phyloP scores from a whole-genome alignment of 805 yeast genomes.

The Blastobotrys terrestris region DNA sequence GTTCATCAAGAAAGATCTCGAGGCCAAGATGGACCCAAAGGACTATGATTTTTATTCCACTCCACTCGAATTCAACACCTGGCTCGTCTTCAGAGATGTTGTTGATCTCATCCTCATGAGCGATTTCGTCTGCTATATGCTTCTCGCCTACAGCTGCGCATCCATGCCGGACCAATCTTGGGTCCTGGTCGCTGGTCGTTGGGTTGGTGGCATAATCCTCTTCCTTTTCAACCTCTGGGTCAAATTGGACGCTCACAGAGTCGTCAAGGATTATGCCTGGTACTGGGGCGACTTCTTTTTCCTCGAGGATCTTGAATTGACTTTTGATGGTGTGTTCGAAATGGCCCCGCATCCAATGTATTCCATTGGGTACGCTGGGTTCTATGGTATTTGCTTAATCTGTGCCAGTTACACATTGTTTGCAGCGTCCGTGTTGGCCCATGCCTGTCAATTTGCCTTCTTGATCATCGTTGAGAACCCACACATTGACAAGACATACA shows the following conservation, averaged over 20 bases:
- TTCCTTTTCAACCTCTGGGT: conserved; percentile 78
- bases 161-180: conserved; percentile 37
- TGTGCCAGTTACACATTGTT: conserved; percentile 68
- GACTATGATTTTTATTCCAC: conserved; percentile 33
- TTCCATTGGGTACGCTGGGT: conserved; percentile 82
- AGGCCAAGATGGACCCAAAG: conserved; percentile 37
- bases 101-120: conserved; percentile 81
- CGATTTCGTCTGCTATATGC: conserved; percentile 70
- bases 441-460: conserved; percentile 68
- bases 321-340: conserved; percentile 85
- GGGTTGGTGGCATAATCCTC: conserved; percentile 52
- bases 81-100: conserved; percentile 72
- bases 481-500: conserved; percentile 71
- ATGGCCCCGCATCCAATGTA: conserved; percentile 92
- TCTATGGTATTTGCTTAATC: conserved; percentile 75
- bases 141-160: conserved; percentile 47
- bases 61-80: conserved; percentile 75
- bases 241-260: conserved; percentile 79
- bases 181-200: conserved; percentile 43
- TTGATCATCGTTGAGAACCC: conserved; percentile 75
- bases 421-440: conserved; percentile 66
- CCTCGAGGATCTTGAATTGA: conserved; percentile 60
- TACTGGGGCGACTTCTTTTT: conserved; percentile 94
- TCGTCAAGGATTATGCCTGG: conserved; percentile 88
- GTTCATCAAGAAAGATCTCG: conserved; percentile 39